Percentiles rank a stretch among this genome's conserved stretches.
These are phyloP conservation scores for Wickerhamomyces silvicola DNA, from an alignment of 805 yeast species.

Conservation along the genomic window DNA sequence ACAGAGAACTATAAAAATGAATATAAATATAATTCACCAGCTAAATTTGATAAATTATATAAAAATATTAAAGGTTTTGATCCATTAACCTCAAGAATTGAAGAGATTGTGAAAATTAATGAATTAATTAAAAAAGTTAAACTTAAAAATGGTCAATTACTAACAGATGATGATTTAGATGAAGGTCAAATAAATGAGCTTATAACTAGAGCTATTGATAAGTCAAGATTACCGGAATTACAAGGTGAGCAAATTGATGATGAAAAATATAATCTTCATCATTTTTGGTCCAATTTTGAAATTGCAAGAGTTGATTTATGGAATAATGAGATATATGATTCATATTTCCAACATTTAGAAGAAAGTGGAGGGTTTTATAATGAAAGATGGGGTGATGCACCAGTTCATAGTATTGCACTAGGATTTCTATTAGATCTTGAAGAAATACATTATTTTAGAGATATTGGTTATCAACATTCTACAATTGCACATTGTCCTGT, in stretches of 20 bases:
- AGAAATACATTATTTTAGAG: slow-evolving; percentile 86
- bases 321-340: slow-evolving; percentile 54
- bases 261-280: slow-evolving; percentile 71
- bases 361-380: slow-evolving; percentile 73
- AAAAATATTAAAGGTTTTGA: slow-evolving; percentile 21
- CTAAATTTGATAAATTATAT: slow-evolving; percentile 23
- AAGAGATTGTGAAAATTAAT: slow-evolving; percentile 27
- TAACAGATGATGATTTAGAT: slow-evolving; percentile 18
- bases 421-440: slow-evolving; percentile 63
- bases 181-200: slow-evolving; percentile 30
- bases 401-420: slow-evolving; percentile 82
- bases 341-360: slow-evolving; percentile 66
- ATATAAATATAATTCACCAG: slow-evolving; percentile 27
- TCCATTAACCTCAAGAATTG: slow-evolving; percentile 21
- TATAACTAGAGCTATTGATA: slow-evolving; percentile 30
- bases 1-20: slow-evolving; percentile 31
- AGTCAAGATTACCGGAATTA: slow-evolving; percentile 24
- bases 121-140: slow-evolving; percentile 17
- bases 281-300: slow-evolving; percentile 92
- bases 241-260: slow-evolving; percentile 55
- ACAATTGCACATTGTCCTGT: slow-evolving; percentile 79
- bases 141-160: neutral
- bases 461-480: slow-evolving; percentile 84
- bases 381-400: slow-evolving; percentile 98
- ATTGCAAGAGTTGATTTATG: slow-evolving; percentile 80